A percentile compares a stretch with the other conserved stretches of the same genome.
These are phyloP conservation scores for Penicillium waksmanii DNA, from an alignment of 495 filamentous ascomycete species.

Conservation along the genomic window DNA sequence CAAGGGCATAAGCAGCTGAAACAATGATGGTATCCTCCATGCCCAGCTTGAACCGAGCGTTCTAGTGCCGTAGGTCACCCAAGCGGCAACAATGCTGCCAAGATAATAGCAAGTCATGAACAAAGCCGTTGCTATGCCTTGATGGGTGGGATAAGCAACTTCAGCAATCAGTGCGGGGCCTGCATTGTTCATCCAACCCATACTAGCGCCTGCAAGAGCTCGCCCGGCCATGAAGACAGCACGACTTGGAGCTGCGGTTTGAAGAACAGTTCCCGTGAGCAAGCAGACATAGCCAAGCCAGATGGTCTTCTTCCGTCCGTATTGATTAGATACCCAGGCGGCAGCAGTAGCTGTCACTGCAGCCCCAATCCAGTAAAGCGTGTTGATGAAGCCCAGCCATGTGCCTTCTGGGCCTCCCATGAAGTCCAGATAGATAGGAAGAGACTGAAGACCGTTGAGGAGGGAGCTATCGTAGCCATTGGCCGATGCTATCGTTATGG, in stretches of 20 bases:
- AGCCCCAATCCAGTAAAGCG: constrained; percentile 20
- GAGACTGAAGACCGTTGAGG: constrained; percentile 27
- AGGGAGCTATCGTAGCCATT: constrained; percentile 29
- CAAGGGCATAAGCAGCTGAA: constrained; percentile 38
- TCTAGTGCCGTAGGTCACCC: constrained; percentile 1
- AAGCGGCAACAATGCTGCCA: background rate
- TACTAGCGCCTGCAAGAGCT: constrained; percentile 7
- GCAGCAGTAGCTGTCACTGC: constrained; percentile 2
- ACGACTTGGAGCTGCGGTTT: constrained; percentile 4
- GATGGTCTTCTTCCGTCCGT: constrained; percentile 12
- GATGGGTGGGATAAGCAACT: constrained; percentile 62
- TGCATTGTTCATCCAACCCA: constrained; percentile 51
- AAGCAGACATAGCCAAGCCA: constrained; percentile 7
- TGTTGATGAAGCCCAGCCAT: constrained; percentile 29
- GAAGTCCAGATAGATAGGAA: constrained; percentile 22
- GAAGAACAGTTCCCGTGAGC: constrained; percentile 5
- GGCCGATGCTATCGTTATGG: background rate
- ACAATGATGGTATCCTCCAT: constrained; percentile 3
- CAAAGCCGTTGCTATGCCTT: constrained; percentile 59
- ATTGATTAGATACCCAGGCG: constrained; percentile 13
- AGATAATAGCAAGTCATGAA: constrained; percentile 52
- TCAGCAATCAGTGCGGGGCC: constrained; percentile 60
- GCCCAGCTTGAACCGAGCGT: background rate
- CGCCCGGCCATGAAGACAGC: constrained; percentile 11
- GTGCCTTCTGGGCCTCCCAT: constrained; percentile 22